phyloP scores from a whole-genome alignment of 805 yeast genomes.

The Kazachstania africana region DNA sequence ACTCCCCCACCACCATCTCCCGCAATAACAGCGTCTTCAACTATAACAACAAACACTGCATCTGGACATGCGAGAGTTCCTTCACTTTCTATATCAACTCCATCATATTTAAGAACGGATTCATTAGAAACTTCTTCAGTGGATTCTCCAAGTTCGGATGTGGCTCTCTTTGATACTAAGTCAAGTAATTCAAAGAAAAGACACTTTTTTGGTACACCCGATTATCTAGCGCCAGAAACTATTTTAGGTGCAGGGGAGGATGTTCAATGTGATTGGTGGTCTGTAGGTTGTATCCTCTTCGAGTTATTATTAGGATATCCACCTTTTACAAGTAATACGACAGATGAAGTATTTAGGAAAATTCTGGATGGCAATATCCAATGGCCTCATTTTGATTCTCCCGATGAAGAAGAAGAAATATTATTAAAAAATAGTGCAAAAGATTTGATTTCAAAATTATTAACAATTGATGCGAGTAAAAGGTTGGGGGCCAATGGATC shows the following conservation, averaged over 20 bases:
- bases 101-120: neutral
- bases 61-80: neutral
- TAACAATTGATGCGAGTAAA: slow-evolving; percentile 49
- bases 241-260: slow-evolving; percentile 75
- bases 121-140: slow-evolving; percentile 1
- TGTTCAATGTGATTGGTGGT: slow-evolving; percentile 78
- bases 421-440: slow-evolving; percentile 56
- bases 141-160: slow-evolving; percentile 23
- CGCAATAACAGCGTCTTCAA: too few species aligned
- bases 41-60: too few species aligned
- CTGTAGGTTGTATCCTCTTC: slow-evolving; percentile 88
- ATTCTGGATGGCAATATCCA: slow-evolving; percentile 62
- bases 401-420: slow-evolving; percentile 39
- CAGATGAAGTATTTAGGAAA: slow-evolving; percentile 72
- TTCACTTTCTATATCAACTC: slow-evolving; percentile 1
- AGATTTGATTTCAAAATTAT: slow-evolving; percentile 54
- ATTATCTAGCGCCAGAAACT: slow-evolving; percentile 93
- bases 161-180: slow-evolving; percentile 68
- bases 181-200: slow-evolving; percentile 40
- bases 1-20: slow-evolving; percentile 17
- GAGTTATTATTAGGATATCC: slow-evolving; percentile 90
- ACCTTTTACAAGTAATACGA: slow-evolving; percentile 79
- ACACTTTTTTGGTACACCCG: slow-evolving; percentile 97
- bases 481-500: slow-evolving; percentile 76
- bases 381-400: slow-evolving; percentile 63